phyloP scores from a whole-genome alignment of 1,284 basidiomycete species.

The Cutaneotrichosporon sp. region DNA sequence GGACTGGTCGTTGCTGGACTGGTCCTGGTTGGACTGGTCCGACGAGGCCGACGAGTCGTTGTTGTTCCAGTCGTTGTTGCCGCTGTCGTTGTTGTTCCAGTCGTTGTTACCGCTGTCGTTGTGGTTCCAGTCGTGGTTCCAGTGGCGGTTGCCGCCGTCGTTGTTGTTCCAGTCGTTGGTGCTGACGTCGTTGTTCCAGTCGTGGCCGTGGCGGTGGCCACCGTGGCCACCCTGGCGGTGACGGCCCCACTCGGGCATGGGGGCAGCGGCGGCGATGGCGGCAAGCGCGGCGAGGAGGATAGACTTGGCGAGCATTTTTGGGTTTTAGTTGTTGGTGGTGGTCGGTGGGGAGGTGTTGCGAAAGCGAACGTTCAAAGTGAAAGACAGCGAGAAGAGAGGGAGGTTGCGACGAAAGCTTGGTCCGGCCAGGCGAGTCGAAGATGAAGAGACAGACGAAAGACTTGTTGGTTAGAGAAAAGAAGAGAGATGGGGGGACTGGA shows the following conservation, averaged over 20 bases:
- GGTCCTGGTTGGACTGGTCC: too few species aligned
- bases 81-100: neutral
- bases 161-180: neutral
- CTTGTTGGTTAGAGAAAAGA: too few species aligned
- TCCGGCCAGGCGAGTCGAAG: too few species aligned
- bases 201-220: neutral
- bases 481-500: too few species aligned
- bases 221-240: neutral
- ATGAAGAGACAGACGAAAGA: too few species aligned
- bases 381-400: neutral
- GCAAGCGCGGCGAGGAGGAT: neutral
- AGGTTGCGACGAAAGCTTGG: too few species aligned
- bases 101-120: neutral
- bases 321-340: neutral
- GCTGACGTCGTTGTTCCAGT: neutral
- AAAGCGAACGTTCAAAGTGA: neutral
- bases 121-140: neutral
- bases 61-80: neutral
- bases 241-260: neutral
- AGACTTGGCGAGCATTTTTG: constrained; percentile 2
- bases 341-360: too few species aligned
- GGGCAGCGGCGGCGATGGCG: constrained; percentile 1
- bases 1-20: too few species aligned
- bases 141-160: neutral
- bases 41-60: neutral